These are phyloP conservation scores for Aspergillus sp. DNA, from an alignment of 2,329 filamentous ascomycete species.

Conservation along the genomic window DNA sequence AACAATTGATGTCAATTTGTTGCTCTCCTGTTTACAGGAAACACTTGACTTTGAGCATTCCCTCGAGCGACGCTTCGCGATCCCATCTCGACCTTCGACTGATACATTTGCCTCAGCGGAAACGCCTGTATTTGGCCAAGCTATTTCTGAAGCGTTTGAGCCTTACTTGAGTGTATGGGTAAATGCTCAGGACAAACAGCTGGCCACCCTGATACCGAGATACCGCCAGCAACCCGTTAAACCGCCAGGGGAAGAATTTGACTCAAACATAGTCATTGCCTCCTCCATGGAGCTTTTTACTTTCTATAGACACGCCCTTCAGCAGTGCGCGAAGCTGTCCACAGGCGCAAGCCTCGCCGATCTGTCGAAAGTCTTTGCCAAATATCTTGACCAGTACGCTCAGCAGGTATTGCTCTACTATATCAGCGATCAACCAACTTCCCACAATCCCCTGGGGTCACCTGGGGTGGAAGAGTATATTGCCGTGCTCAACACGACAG, in stretches of 20 bases:
- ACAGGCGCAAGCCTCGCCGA: constrained; percentile 86
- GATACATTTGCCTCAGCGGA: constrained; percentile 85
- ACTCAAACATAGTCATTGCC: constrained; percentile 80
- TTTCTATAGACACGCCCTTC: constrained; percentile 89
- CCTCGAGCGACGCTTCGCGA: constrained; percentile 79
- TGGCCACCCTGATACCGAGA: constrained; percentile 79
- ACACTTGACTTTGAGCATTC: constrained; percentile 96
- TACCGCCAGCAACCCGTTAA: constrained; percentile 82
- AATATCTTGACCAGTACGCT: constrained; percentile 92
- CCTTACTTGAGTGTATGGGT: constrained; percentile 97
- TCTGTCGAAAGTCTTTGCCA: constrained; percentile 79
- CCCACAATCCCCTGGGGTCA: constrained; percentile 54
- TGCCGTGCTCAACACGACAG: constrained; percentile 89
- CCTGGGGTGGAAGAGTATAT: constrained; percentile 70
- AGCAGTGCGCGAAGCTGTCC: constrained; percentile 93
- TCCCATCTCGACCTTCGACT: constrained; percentile 70
- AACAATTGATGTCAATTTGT: constrained; percentile 82
- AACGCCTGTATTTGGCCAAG: constrained; percentile 76
- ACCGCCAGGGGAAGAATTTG: constrained; percentile 86
- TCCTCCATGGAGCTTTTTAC: constrained; percentile 97
- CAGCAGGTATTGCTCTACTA: constrained; percentile 84
- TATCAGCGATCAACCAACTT: constrained; percentile 58
- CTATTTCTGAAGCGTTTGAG: constrained; percentile 95
- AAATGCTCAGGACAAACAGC: constrained; percentile 87
- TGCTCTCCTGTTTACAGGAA: constrained; percentile 87